phyloP scores from a whole-genome alignment of 2,329 filamentous ascomycete species.

The Ophiostoma triangulosporum region DNA sequence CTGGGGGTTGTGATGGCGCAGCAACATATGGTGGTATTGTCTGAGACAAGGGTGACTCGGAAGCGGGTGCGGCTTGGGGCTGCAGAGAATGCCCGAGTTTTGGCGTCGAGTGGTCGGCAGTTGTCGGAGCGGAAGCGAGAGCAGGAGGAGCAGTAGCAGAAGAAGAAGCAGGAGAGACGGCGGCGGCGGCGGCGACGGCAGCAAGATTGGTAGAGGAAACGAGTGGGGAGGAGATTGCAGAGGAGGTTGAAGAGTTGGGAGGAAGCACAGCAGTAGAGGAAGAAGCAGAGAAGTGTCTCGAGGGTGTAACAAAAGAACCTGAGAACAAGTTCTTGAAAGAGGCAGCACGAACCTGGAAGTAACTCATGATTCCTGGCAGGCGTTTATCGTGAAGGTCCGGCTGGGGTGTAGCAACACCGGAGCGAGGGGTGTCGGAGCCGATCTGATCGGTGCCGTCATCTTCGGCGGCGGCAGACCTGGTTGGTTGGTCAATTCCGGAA shows the following conservation, averaged over 20 bases:
- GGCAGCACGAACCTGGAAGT: slow-evolving; percentile 98
- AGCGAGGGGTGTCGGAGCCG: slow-evolving; percentile 76
- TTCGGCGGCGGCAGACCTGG: slow-evolving; percentile 43
- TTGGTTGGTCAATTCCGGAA: slow-evolving; percentile 38
- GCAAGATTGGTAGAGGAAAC: not conserved
- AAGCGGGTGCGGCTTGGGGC: not conserved
- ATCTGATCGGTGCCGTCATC: slow-evolving; percentile 65
- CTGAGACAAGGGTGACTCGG: not conserved
- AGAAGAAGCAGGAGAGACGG: no score
- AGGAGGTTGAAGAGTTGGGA: slow-evolving; percentile 14
- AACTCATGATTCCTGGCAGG: slow-evolving; percentile 89
- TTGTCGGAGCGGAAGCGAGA: not conserved
- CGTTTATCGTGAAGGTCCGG: slow-evolving; percentile 92
- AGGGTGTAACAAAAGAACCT: slow-evolving; percentile 26
- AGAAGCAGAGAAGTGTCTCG: slow-evolving; percentile 20
- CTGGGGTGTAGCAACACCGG: slow-evolving; percentile 82
- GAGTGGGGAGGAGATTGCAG: slow-evolving; percentile 18
- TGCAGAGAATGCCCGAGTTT: not conserved
- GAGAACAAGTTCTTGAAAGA: slow-evolving; percentile 43
- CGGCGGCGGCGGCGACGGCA: not conserved
- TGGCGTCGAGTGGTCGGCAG: not conserved
- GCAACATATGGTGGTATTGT: not conserved
- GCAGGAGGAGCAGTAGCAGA: no score
- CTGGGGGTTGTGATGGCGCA: not conserved
- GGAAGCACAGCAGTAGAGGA: slow-evolving; percentile 9